Percentiles rank a stretch among this genome's conserved stretches.
Conservation (phyloP, 2,329 filamentous ascomycete species). For the Albifimbria verrucaria region DNA sequence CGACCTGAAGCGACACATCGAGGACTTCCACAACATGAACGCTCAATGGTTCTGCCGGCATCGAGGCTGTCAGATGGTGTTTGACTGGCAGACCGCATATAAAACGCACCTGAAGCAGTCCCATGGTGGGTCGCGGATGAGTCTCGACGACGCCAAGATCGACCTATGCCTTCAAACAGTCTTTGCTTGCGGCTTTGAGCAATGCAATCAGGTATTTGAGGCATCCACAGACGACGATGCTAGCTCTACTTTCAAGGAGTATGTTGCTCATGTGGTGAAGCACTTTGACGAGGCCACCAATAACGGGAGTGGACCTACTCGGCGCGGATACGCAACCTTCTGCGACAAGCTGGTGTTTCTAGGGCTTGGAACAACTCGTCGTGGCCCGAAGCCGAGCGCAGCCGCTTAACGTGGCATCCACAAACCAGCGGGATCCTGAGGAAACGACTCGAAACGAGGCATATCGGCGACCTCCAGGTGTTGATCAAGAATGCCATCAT, state of each 20-base stretch:
- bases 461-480: constrained; percentile 35
- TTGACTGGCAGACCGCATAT: constrained; percentile 47
- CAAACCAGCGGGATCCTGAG: constrained; percentile 37
- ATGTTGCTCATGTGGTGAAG: constrained; percentile 43
- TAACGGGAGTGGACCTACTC: constrained; percentile 42
- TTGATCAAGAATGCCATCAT: constrained; percentile 37
- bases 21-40: constrained; percentile 45
- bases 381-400: constrained; percentile 29
- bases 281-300: constrained; percentile 42
- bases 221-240: constrained; percentile 36
- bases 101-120: constrained; percentile 42
- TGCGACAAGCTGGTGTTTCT: constrained; percentile 35
- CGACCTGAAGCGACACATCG: constrained; percentile 46
- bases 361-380: constrained; percentile 33
- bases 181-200: constrained; percentile 46
- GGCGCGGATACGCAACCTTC: constrained; percentile 40
- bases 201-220: constrained; percentile 42
- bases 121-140: constrained; percentile 39
- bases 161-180: constrained; percentile 43
- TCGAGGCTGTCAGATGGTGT: constrained; percentile 39
- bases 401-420: constrained; percentile 37
- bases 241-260: constrained; percentile 38
- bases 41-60: constrained; percentile 44
- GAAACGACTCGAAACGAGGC: constrained; percentile 43
- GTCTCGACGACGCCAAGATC: constrained; percentile 38